Conservation (phyloP, 129 eudicot genomes). For the carrot (Daucus carota) region DNA sequence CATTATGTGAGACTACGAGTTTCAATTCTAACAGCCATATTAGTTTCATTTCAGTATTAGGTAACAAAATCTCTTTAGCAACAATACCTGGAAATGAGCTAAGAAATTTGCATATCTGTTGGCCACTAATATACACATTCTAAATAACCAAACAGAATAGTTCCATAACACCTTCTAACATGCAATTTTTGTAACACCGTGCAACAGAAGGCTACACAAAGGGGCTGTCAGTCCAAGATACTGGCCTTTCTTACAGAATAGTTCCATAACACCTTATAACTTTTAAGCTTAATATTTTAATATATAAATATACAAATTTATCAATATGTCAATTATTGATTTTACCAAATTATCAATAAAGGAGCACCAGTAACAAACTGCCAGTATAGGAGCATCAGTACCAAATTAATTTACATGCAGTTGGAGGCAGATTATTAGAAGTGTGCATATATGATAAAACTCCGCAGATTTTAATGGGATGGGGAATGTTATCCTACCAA, state of each 20-base stretch:
- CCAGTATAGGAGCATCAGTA: neutral
- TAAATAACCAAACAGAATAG: too few species aligned
- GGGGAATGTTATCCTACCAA: neutral
- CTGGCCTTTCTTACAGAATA: neutral
- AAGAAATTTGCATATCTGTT: neutral
- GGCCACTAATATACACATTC: neutral
- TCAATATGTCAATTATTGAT: too few species aligned
- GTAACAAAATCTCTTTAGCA: neutral
- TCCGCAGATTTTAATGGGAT: too few species aligned
- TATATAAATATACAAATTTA: too few species aligned
- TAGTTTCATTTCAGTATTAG: neutral
- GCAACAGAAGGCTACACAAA: neutral
- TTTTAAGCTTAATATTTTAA: neutral
- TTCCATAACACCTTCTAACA: too few species aligned
- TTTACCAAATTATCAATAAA: too few species aligned
- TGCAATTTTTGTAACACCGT: neutral
- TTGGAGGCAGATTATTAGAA: neutral
- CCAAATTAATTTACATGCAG: neutral
- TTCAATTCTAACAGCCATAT: neutral
- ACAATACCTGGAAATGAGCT: neutral
- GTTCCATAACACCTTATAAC: neutral
- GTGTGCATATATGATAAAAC: too few species aligned
- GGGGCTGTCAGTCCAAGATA: neutral
- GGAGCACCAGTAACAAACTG: neutral
- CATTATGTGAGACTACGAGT: neutral